A percentile compares a stretch with the other conserved stretches of the same genome.
These are phyloP conservation scores for Aspergillus piperis DNA, from an alignment of 2,329 filamentous ascomycete genomes.

Conservation along the genomic window DNA sequence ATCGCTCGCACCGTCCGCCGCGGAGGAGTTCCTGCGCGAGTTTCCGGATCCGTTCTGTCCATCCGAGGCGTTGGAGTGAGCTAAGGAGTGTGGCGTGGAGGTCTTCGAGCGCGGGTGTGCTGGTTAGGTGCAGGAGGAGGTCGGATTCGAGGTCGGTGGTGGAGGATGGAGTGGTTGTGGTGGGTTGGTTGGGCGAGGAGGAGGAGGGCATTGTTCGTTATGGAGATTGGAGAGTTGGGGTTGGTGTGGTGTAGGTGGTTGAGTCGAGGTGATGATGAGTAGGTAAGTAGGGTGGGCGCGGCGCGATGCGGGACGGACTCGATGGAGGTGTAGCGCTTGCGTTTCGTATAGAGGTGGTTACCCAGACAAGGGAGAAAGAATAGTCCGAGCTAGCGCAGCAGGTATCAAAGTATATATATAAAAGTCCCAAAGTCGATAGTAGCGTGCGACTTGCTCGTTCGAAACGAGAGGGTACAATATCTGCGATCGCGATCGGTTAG, in stretches of 20 bases:
- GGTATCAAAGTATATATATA: too few species aligned
- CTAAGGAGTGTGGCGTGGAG: conserved; percentile 58
- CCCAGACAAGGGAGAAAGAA: not conserved
- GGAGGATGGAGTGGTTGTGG: conserved; percentile 17
- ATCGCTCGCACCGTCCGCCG: conserved; percentile 58
- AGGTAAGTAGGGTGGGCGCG: not conserved
- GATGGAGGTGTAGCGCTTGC: not conserved
- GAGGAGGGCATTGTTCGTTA: conserved; percentile 21
- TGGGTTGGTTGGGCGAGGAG: conserved; percentile 7
- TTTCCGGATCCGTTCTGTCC: conserved; percentile 57
- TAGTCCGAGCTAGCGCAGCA: not conserved
- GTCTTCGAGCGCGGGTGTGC: conserved; percentile 53
- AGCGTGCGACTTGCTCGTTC: too few species aligned
- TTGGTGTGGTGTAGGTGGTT: too few species aligned
- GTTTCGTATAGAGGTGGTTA: not conserved
- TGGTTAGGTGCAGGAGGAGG: conserved; percentile 49
- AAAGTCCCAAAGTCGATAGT: too few species aligned
- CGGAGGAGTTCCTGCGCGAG: conserved; percentile 60
- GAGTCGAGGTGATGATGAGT: not conserved
- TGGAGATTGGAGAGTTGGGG: too few species aligned
- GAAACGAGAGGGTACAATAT: not conserved
- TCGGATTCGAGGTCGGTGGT: conserved; percentile 38
- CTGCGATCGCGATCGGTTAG: not conserved
- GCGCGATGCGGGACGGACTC: not conserved
- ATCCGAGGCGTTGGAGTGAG: conserved; percentile 59